Conservation (phyloP, 2,329 filamentous ascomycete species). For the Diaporthe vaccinii region DNA sequence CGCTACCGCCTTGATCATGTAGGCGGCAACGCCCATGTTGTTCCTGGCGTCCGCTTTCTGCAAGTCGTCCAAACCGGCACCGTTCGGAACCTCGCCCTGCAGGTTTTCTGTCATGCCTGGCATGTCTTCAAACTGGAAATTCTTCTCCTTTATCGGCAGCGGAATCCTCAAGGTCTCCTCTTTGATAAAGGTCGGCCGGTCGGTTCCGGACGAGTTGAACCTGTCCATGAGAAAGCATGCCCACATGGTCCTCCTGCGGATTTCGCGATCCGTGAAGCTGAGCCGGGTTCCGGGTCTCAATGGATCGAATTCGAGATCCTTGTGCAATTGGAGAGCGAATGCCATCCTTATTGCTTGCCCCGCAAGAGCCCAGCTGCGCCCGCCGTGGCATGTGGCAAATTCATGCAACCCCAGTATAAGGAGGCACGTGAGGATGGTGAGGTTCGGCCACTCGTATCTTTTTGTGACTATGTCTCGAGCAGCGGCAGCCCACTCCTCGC, state of each 20-base stretch:
- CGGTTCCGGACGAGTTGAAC: conserved; percentile 95
- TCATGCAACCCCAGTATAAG: conserved; percentile 92
- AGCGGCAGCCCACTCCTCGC: conserved; percentile 89
- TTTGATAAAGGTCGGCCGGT: conserved; percentile 90
- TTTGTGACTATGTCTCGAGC: conserved; percentile 90
- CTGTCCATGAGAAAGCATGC: conserved; percentile 97
- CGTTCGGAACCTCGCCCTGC: conserved; percentile 76
- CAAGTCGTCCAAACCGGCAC: conserved; percentile 72
- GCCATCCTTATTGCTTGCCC: conserved; percentile 98
- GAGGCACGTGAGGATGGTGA: conserved; percentile 93
- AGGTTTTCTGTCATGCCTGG: conserved; percentile 88
- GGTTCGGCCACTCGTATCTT: conserved; percentile 94
- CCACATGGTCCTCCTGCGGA: conserved; percentile 96
- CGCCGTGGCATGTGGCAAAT: conserved; percentile 96
- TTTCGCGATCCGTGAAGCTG: conserved; percentile 94
- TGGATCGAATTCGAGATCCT: conserved; percentile 88
- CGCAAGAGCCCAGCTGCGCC: conserved; percentile 94
- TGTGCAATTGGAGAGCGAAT: conserved; percentile 93
- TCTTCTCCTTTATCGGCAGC: conserved; percentile 88
- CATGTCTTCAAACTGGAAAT: conserved; percentile 88
- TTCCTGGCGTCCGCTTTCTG: conserved; percentile 76
- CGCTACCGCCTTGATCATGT: conserved; percentile 86
- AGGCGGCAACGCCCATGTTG: conserved; percentile 95
- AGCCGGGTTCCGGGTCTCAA: conserved; percentile 75
- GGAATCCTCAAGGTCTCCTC: conserved; percentile 92